Evolutionary conservation across 2,329 filamentous ascomycete species (phyloP).

Genomic region (Epichloe bromicola): DNA sequence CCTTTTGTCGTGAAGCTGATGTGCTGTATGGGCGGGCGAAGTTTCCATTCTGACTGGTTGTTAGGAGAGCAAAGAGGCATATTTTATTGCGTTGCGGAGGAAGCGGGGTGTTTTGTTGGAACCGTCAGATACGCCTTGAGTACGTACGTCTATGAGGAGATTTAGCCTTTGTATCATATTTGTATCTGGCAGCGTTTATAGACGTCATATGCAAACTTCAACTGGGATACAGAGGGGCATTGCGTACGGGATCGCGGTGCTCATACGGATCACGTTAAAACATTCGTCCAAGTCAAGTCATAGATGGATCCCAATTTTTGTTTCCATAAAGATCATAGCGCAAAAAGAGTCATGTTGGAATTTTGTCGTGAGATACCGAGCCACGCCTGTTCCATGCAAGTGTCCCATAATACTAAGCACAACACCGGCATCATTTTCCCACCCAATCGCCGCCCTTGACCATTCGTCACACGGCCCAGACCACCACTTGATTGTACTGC

Average conservation of each 20-base stretch:
- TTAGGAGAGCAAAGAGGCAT: slow-evolving; percentile 54
- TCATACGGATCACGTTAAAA: too few relatives aligned
- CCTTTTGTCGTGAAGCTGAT: background rate
- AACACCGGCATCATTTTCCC: slow-evolving; percentile 18
- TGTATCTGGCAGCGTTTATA: too few relatives aligned
- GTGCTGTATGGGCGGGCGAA: background rate
- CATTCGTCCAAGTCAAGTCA: too few relatives aligned
- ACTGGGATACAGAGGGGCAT: too few relatives aligned
- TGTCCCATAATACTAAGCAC: slow-evolving; percentile 20
- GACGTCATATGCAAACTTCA: too few relatives aligned
- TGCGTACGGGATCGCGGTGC: too few relatives aligned
- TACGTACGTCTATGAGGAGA: too few relatives aligned
- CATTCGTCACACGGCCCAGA: background rate
- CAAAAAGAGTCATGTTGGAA: slow-evolving; percentile 20
- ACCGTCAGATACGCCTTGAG: background rate
- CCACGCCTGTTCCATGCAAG: slow-evolving; percentile 33
- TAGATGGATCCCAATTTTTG: too few relatives aligned
- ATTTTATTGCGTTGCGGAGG: slow-evolving; percentile 67
- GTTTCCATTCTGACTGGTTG: background rate
- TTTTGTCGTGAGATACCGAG: slow-evolving; percentile 29
- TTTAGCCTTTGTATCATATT: too few relatives aligned
- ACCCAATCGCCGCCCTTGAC: slow-evolving; percentile 6
- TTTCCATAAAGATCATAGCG: background rate
- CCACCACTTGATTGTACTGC: slow-evolving; percentile 1
- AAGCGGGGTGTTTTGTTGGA: slow-evolving; percentile 32